Evolutionary conservation across 306 rosid genomes (phyloP).

Genomic region (Senna tora): DNA sequence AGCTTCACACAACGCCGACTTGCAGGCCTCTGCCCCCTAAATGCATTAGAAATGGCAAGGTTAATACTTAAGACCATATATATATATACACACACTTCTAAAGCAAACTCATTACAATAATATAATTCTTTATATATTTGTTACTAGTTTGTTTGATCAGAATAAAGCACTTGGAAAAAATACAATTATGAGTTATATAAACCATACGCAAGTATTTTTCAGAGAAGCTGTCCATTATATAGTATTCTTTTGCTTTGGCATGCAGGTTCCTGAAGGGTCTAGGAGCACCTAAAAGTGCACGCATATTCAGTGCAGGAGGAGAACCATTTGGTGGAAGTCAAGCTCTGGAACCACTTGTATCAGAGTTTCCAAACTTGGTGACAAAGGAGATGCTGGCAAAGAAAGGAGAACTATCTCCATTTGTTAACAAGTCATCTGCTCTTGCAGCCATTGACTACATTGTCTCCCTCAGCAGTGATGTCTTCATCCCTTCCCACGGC

Average conservation of each 20-base stretch:
- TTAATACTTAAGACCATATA: background rate
- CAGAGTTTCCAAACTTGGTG: background rate
- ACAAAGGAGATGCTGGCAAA: slow-evolving; percentile 2
- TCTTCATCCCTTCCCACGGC: background rate
- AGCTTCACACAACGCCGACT: background rate
- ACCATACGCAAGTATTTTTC: too few relatives aligned
- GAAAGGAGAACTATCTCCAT: background rate
- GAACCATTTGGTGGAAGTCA: background rate
- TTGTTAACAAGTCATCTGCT: slow-evolving; percentile 2
- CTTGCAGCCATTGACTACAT: background rate
- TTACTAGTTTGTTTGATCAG: too few relatives aligned
- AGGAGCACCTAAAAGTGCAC: background rate
- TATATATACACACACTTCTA: too few relatives aligned
- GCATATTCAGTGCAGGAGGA: background rate
- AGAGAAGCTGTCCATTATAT: too few relatives aligned
- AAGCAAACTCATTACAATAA: too few relatives aligned
- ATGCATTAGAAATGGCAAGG: background rate
- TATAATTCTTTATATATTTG: too few relatives aligned
- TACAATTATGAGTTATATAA: too few relatives aligned
- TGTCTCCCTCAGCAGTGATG: background rate
- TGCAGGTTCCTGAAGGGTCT: background rate
- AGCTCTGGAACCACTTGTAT: background rate
- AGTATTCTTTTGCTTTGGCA: background rate
- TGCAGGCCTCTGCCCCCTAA: background rate
- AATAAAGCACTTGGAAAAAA: too few relatives aligned